Evolutionary conservation across 257 asterid genomes (phyloP).

Genomic region (Gardenia jasminoides): DNA sequence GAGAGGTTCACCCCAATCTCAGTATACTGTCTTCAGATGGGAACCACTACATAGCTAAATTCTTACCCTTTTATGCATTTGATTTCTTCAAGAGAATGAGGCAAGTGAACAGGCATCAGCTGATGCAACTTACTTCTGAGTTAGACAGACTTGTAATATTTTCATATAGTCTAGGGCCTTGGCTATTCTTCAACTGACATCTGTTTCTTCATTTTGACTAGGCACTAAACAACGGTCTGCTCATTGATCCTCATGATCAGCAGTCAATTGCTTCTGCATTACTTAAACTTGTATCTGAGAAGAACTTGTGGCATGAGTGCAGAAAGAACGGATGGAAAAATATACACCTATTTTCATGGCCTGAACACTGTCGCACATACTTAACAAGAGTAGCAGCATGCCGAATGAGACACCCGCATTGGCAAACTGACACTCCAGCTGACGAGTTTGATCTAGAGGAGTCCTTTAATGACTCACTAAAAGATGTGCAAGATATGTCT

Average conservation of each 20-base stretch:
- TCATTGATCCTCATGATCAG: conserved; percentile 81
- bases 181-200: neutral
- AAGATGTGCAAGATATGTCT: conserved; percentile 72
- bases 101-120: neutral
- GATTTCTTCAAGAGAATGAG: neutral
- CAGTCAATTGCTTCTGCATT: conserved; percentile 64
- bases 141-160: neutral
- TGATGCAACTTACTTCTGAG: neutral
- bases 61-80: neutral
- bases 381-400: conserved; percentile 69
- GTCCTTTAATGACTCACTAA: conserved; percentile 77
- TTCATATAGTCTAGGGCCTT: neutral
- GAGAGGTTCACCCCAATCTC: neutral
- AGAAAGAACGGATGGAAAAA: conserved; percentile 70
- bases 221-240: conserved; percentile 78
- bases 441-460: conserved; percentile 55
- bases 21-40: neutral
- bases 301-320: conserved; percentile 78
- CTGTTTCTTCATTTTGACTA: conserved; percentile 9
- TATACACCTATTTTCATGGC: conserved; percentile 85
- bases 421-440: conserved; percentile 74
- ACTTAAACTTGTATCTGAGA: conserved; percentile 72
- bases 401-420: conserved; percentile 88
- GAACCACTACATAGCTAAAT: neutral
- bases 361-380: conserved; percentile 84